Conservation (phyloP, 352 stramenopile species). For the Phytophthora crassamura region DNA sequence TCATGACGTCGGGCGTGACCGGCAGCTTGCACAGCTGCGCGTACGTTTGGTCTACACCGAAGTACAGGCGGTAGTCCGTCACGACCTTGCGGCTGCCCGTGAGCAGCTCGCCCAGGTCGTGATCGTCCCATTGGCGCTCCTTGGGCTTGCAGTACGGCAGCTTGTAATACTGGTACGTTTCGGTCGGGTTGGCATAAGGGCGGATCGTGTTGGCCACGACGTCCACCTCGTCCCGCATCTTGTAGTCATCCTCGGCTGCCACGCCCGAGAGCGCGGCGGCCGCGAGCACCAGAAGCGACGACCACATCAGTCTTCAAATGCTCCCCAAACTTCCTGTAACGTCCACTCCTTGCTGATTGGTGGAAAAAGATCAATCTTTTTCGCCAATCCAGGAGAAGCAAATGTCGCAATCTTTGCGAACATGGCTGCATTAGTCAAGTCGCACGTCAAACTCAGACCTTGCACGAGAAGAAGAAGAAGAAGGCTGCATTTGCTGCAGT, state of each 20-base stretch:
- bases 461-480: neutral
- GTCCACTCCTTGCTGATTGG: conserved; percentile 15
- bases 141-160: conserved; percentile 95
- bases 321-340: conserved; percentile 1
- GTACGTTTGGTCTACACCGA: conserved; percentile 85
- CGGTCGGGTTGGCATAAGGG: conserved; percentile 97
- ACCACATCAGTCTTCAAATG: conserved; percentile 30
- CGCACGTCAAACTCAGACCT: conserved; percentile 17
- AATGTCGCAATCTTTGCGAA: conserved; percentile 28
- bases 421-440: conserved; percentile 27
- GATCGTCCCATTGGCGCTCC: conserved; percentile 87
- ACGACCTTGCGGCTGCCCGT: conserved; percentile 94
- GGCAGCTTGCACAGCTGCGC: conserved; percentile 91
- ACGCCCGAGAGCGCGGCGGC: conserved; percentile 7
- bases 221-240: conserved; percentile 69
- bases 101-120: conserved; percentile 95
- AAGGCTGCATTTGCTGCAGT: neutral
- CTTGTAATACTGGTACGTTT: conserved; percentile 99
- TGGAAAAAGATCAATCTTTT: conserved; percentile 6
- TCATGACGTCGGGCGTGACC: conserved; percentile 81
- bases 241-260: conserved; percentile 44
- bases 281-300: conserved; percentile 21
- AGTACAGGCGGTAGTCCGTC: conserved; percentile 86
- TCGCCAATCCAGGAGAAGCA: neutral
- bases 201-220: conserved; percentile 84